Percentiles rank a stretch among this genome's conserved stretches.
Conservation (phyloP, 345 rosid genomes). For the Microcos paniculata region DNA sequence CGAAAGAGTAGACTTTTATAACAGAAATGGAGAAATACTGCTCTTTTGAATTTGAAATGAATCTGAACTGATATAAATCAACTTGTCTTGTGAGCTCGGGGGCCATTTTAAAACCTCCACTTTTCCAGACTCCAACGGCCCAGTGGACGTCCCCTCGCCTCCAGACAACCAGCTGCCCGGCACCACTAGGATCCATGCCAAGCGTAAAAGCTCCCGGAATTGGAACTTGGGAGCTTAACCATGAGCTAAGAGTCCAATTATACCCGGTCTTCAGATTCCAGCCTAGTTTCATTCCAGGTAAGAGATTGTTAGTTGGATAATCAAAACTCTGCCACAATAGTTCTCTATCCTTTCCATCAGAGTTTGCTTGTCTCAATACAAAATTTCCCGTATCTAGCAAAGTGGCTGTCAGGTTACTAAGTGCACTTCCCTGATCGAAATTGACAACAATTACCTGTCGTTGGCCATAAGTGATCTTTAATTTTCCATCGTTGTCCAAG, state of each 20-base stretch:
- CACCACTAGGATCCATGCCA: slow-evolving; percentile 45
- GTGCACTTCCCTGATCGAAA: slow-evolving; percentile 21
- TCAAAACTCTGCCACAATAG: slow-evolving; percentile 71
- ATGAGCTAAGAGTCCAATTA: slow-evolving; percentile 48
- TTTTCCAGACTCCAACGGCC: slow-evolving; percentile 52
- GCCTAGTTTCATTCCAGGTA: slow-evolving; percentile 74
- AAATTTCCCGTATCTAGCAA: slow-evolving; percentile 54
- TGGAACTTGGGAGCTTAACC: slow-evolving; percentile 47
- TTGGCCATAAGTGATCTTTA: slow-evolving; percentile 43
- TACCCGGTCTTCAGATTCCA: slow-evolving; percentile 41
- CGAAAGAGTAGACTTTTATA: slow-evolving; percentile 30
- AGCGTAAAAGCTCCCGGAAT: slow-evolving; percentile 60
- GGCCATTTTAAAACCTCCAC: slow-evolving; percentile 38
- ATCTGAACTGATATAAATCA: slow-evolving; percentile 39
- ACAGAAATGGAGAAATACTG: slow-evolving; percentile 48
- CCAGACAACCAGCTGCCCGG: slow-evolving; percentile 50
- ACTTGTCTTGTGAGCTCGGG: slow-evolving; percentile 31
- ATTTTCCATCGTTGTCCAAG: slow-evolving; percentile 37
- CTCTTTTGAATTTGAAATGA: slow-evolving; percentile 34
- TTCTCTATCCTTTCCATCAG: slow-evolving; percentile 31
- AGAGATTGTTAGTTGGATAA: slow-evolving; percentile 45
- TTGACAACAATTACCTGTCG: slow-evolving; percentile 33
- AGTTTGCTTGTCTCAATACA: slow-evolving; percentile 30
- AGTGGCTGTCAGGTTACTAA: slow-evolving; percentile 35
- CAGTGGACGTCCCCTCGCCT: slow-evolving; percentile 45